These are phyloP conservation scores for Tetradesmus lagerheimii DNA, from an alignment of 139 green algal genomes.

Conservation along the genomic window DNA sequence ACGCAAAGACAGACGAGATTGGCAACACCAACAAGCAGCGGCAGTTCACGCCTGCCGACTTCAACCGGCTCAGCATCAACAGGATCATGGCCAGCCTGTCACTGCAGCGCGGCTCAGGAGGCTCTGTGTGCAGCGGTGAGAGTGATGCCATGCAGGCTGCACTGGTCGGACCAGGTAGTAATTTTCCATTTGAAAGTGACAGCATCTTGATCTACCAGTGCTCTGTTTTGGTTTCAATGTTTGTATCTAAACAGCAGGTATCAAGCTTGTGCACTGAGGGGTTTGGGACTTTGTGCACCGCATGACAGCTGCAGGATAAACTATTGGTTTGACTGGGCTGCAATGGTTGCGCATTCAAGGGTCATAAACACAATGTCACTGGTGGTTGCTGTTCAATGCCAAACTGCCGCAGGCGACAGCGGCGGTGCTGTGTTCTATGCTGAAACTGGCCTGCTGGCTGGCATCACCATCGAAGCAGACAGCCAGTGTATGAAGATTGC, in stretches of 20 bases:
- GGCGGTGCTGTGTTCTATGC: slow-evolving; percentile 17
- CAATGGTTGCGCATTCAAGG: too few relatives aligned
- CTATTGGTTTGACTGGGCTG: too few relatives aligned
- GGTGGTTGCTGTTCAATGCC: not conserved
- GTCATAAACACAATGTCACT: not conserved
- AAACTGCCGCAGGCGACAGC: not conserved
- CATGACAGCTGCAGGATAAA: too few relatives aligned
- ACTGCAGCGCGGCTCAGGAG: not conserved
- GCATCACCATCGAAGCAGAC: slow-evolving; percentile 9
- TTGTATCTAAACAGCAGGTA: too few relatives aligned
- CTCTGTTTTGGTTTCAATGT: too few relatives aligned
- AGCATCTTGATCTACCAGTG: not conserved
- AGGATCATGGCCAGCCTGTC: not conserved
- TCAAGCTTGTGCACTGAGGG: too few relatives aligned
- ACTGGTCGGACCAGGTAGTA: not conserved
- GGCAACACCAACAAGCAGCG: not conserved
- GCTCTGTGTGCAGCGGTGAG: slow-evolving; percentile 17
- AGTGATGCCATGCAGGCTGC: not conserved
- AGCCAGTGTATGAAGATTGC: not conserved
- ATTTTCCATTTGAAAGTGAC: not conserved
- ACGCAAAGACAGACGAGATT: not conserved
- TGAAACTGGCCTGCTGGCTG: not conserved
- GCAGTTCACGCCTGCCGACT: slow-evolving; percentile 1
- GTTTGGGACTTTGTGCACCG: too few relatives aligned
- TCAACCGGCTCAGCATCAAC: not conserved